These are phyloP conservation scores for Trichosporon asahii DNA, from an alignment of 1,284 basidiomycete genomes.

Conservation along the genomic window DNA sequence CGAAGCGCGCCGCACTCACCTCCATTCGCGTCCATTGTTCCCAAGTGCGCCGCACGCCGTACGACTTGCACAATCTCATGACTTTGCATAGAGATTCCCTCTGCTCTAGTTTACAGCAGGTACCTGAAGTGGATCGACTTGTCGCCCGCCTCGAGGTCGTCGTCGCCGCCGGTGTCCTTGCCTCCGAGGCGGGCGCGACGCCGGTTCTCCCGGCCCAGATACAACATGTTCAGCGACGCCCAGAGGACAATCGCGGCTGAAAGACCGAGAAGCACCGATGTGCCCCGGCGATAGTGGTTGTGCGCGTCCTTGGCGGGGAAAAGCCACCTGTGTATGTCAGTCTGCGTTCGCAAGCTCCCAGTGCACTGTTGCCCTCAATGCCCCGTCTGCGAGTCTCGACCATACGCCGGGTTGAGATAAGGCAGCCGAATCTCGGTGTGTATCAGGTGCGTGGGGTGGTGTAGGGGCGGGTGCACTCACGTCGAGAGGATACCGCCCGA, in stretches of 20 bases:
- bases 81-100: not conserved
- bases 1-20: too few relatives aligned
- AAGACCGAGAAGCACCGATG: constrained; percentile 32
- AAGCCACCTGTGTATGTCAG: constrained; percentile 50
- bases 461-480: not conserved
- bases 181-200: constrained; percentile 8
- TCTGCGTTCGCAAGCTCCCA: not conserved
- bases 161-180: not conserved
- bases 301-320: constrained; percentile 55
- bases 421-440: not conserved
- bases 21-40: too few relatives aligned
- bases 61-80: not conserved
- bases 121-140: constrained; percentile 23
- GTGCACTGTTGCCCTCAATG: too few relatives aligned
- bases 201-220: constrained; percentile 27
- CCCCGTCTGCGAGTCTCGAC: too few relatives aligned
- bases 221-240: constrained; percentile 27
- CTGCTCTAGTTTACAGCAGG: constrained; percentile 15
- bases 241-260: constrained; percentile 23
- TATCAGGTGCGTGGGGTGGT: not conserved
- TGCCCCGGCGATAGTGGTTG: constrained; percentile 51
- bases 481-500: constrained; percentile 60
- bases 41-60: too few relatives aligned
- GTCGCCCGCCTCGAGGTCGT: constrained; percentile 19
- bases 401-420: not conserved